A percentile compares a stretch with the other conserved stretches of the same genome.
phyloP scores from a whole-genome alignment of 139 green algal genomes.

The Chlorella ohadii region DNA sequence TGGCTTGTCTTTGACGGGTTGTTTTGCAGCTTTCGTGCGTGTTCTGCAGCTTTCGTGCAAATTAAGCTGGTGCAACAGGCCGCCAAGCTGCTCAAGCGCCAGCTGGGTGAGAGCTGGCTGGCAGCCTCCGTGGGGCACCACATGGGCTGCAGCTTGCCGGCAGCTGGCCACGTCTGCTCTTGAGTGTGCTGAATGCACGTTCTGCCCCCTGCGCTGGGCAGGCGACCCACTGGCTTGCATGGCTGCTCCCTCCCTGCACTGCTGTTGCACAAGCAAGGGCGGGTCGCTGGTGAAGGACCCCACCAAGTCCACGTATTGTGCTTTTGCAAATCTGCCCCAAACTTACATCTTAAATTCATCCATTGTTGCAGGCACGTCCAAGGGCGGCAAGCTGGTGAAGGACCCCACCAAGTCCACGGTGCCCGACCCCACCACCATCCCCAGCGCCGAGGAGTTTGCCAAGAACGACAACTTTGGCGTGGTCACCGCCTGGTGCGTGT shows the following conservation, averaged over 20 bases:
- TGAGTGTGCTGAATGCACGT: too few species aligned
- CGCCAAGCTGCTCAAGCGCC: background rate
- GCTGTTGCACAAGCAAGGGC: too few species aligned
- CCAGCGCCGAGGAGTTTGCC: slow-evolving; percentile 37
- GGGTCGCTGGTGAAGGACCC: slow-evolving; percentile 37
- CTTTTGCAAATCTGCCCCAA: too few species aligned
- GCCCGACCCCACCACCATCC: slow-evolving; percentile 12
- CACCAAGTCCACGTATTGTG: background rate
- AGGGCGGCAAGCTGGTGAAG: slow-evolving; percentile 36
- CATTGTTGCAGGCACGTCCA: slow-evolving; percentile 6
- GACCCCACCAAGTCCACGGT: slow-evolving; percentile 33
- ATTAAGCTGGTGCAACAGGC: too few species aligned
- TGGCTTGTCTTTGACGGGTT: too few species aligned
- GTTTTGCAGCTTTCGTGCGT: too few species aligned
- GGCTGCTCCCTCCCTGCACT: too few species aligned
- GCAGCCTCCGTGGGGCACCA: too few species aligned
- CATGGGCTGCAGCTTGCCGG: background rate
- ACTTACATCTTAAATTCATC: too few species aligned
- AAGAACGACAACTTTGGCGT: slow-evolving; percentile 20
- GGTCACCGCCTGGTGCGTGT: slow-evolving; percentile 23
- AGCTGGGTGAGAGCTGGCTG: background rate
- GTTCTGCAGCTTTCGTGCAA: too few species aligned
- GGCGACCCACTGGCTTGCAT: too few species aligned
- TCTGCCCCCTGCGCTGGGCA: too few species aligned
- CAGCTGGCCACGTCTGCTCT: background rate